Evolutionary conservation across 1,284 basidiomycete genomes (phyloP), one percentile per base, ranked within the genome.

Genomic region (Pseudozyma sp.): DNA sequence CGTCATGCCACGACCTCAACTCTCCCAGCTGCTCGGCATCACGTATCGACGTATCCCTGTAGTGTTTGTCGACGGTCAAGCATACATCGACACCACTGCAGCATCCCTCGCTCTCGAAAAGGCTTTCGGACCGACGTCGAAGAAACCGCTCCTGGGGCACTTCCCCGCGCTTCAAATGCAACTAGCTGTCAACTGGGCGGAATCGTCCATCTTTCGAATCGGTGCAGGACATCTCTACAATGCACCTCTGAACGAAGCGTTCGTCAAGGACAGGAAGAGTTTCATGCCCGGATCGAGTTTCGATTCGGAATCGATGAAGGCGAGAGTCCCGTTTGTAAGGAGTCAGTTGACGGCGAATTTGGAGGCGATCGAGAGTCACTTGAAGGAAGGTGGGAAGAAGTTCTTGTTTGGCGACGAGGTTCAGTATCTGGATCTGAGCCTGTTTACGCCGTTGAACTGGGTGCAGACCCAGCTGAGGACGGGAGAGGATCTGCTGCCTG

Each of bases 41-140:
- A 76, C 68, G 19, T 76, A 76, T 39, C 73, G 69, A 6, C 65
- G 68, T 7, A 72, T 76, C 10, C 73, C 73, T 6, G 64, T 75
- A 0, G 61, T 75, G 1, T 66, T 68, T 24, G 44, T 75, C 44
- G 73, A 75, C 24, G 67, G 68, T 13, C 68, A 66, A 13, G 68
- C 55, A 42, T 71, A 60, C 39, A 59, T 75, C 50, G 73, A 75
- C 44, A 75, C 68, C 1, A 71, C 56, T 3, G 65, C 68, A 8
- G 65, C 65, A 7, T 58, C 59, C 5, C 53, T 56, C 16, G 73
- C 61, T 11, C 52, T 75, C 3, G 73, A 75, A 43, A 42, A 45
- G 2, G 49, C 60, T 7, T 75, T 75, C 17, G 69, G 68, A 9
- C 42, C 45, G 10, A 39, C 45, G 4, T 60, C 55, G 0, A 31